Conservation (phyloP, 2,329 filamentous ascomycete genomes). For the Ceratocystiopsis brevicomis region DNA sequence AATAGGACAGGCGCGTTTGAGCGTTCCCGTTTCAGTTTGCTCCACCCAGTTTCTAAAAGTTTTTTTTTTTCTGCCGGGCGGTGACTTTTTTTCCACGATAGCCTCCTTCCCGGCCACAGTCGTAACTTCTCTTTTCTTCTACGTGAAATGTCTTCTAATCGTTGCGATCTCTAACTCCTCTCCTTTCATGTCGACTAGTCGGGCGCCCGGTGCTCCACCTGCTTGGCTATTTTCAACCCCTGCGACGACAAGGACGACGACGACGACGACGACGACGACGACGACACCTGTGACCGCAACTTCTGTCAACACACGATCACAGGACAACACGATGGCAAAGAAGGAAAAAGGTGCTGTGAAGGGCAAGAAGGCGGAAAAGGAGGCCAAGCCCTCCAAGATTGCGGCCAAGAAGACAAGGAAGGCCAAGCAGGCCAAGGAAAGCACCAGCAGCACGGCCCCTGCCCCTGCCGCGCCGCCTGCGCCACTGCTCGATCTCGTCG, state of each 20-base stretch:
- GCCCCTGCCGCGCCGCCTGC: slow-evolving; percentile 20
- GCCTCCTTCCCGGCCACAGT: too few relatives aligned
- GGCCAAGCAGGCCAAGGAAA: slow-evolving; percentile 1
- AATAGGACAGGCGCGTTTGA: too few relatives aligned
- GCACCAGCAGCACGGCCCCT: slow-evolving; percentile 6
- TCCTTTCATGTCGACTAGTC: too few relatives aligned
- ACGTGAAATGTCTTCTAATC: too few relatives aligned
- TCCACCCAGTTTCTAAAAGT: too few relatives aligned
- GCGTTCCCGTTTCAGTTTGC: too few relatives aligned
- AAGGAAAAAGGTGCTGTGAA: slow-evolving; percentile 4
- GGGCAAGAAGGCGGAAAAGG: slow-evolving; percentile 3
- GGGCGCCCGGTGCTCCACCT: slow-evolving; percentile 1
- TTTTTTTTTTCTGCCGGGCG: too few relatives aligned
- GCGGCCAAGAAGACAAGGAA: neutral
- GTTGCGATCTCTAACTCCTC: too few relatives aligned
- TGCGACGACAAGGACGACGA: neutral
- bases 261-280: neutral
- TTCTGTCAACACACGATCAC: slow-evolving; percentile 3
- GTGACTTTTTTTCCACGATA: too few relatives aligned
- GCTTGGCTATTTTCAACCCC: slow-evolving; percentile 10
- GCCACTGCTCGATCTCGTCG: slow-evolving; percentile 45
- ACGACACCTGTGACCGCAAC: neutral
- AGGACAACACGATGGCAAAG: slow-evolving; percentile 8
- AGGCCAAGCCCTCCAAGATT: slow-evolving; percentile 7
- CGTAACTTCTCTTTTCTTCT: too few relatives aligned